Evolutionary conservation across 2,329 filamentous ascomycete genomes (phyloP), one percentile per base, ranked within the genome.

Genomic region (Colletotrichum sidae): DNA sequence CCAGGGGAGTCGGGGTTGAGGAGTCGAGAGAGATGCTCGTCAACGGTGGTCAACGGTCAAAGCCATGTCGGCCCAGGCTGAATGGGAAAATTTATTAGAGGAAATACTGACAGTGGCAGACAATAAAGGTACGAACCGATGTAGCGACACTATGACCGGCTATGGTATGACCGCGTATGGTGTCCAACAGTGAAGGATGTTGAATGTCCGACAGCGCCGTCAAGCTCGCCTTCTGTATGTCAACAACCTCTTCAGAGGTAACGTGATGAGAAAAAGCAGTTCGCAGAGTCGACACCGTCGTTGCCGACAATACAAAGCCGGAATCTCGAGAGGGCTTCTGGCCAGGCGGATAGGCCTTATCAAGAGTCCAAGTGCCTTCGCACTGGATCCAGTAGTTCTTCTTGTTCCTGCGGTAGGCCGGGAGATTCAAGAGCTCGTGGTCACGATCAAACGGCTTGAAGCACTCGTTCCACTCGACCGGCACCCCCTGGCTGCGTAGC

Each of bases 301-400:
- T 34, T 13, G 46, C 10, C 11, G 73, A 68, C 57, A 75, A 71
- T 25, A 4, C 25, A 25, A 5, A 25, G 10, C 72, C 71, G 2
- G 70, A 69, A 58, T 75, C 77, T 39, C 12, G 11, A 8, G 41
- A 67, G 57, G 6, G 47, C 39, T 69, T 62, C 51, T 69, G 65
- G 61, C 83, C 89, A 78, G 92, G 92, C 67, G 84, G 78, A 38
- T 83, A 86, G 10, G 47, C 56, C 56, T 59, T 59, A 39, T 52
- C 49, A 2, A 59, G 56, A 4, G 56, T 59, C 88, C 88, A 92
- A 41, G 78, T 76, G 35, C 77, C 76, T 2, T 74, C 81, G 75
- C 92, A 92, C 73, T 88, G 87, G 13, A 92, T 83, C 89, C 89
- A 92, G 76, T 92, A 92, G 69, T 86, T 88, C 81, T 92, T 92